phyloP scores from a whole-genome alignment of 441 rosid species.

The Jatropha multifida region DNA sequence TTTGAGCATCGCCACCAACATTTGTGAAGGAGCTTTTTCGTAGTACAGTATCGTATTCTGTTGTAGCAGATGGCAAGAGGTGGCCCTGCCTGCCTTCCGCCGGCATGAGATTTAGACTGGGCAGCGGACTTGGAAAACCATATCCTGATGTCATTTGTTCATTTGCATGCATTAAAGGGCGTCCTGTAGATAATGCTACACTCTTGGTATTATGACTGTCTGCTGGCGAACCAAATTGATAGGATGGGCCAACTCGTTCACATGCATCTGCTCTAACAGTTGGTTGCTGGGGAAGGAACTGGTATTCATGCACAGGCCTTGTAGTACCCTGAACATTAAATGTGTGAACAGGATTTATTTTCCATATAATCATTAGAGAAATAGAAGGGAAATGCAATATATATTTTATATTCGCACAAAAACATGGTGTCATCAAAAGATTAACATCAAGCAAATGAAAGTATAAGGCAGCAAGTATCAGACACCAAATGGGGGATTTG shows the following conservation, averaged over 20 bases:
- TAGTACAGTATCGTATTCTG: conserved; percentile 49
- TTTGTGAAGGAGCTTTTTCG: conserved; percentile 42
- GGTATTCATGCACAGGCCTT: conserved; percentile 78
- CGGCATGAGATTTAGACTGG: conserved; percentile 65
- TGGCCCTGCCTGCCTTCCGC: conserved; percentile 57
- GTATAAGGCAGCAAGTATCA: background rate
- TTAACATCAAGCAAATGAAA: background rate
- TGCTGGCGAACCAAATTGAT: conserved; percentile 42
- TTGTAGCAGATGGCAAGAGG: conserved; percentile 42
- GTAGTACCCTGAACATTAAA: conserved; percentile 40
- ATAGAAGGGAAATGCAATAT: background rate
- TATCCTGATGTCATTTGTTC: conserved; percentile 44
- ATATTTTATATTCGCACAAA: background rate
- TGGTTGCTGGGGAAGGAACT: conserved; percentile 88
- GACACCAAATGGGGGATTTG: background rate
- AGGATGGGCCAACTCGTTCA: conserved; percentile 53
- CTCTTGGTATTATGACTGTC: conserved; percentile 46
- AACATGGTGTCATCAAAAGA: background rate
- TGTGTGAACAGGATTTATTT: background rate
- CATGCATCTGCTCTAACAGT: conserved; percentile 56
- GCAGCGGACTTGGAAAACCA: conserved; percentile 51
- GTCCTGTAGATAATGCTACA: conserved; percentile 39
- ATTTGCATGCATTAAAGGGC: conserved; percentile 37
- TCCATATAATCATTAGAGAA: background rate
- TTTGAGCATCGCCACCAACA: conserved; percentile 38